Percentiles rank a stretch among this genome's conserved stretches.
Conservation (phyloP, 2,329 filamentous ascomycete species). For the Talaromyces sp. region DNA sequence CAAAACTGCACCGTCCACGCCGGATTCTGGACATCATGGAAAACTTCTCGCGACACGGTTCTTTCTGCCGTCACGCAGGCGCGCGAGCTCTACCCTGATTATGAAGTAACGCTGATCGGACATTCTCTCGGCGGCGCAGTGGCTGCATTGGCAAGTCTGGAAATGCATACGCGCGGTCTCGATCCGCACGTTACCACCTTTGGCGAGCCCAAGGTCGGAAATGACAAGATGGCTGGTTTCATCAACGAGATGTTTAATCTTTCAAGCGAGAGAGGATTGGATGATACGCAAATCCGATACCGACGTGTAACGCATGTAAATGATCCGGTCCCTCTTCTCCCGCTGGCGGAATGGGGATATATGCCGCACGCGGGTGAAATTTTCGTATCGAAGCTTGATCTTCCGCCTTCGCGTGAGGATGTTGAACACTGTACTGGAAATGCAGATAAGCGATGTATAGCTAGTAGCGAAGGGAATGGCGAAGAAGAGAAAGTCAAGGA, state of each 20-base stretch:
- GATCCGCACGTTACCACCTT: slow-evolving; percentile 80
- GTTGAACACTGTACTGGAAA: slow-evolving; percentile 69
- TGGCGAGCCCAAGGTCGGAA: slow-evolving; percentile 72
- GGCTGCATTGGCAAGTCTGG: slow-evolving; percentile 78
- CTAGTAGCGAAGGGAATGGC: slow-evolving; percentile 49
- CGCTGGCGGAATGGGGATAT: slow-evolving; percentile 85
- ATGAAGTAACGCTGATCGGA: slow-evolving; percentile 74
- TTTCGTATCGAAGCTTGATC: slow-evolving; percentile 68
- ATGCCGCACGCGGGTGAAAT: slow-evolving; percentile 81
- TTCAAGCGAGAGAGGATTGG: neutral
- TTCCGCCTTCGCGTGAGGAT: slow-evolving; percentile 67
- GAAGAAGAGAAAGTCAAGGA: neutral
- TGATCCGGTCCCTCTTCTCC: slow-evolving; percentile 86
- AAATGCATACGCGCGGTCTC: slow-evolving; percentile 75
- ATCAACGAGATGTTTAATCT: slow-evolving; percentile 53
- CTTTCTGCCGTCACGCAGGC: slow-evolving; percentile 63
- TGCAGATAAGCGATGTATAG: slow-evolving; percentile 68
- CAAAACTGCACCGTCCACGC: slow-evolving; percentile 87
- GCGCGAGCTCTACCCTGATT: slow-evolving; percentile 61
- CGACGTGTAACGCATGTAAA: slow-evolving; percentile 79
- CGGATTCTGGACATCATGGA: slow-evolving; percentile 85
- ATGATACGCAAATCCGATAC: slow-evolving; percentile 45
- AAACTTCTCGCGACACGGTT: slow-evolving; percentile 66
- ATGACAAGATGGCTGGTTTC: slow-evolving; percentile 51
- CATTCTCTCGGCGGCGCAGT: slow-evolving; percentile 93